Evolutionary conservation across 2,329 filamentous ascomycete species (phyloP).

Genomic region (Grosmannia serpens): DNA sequence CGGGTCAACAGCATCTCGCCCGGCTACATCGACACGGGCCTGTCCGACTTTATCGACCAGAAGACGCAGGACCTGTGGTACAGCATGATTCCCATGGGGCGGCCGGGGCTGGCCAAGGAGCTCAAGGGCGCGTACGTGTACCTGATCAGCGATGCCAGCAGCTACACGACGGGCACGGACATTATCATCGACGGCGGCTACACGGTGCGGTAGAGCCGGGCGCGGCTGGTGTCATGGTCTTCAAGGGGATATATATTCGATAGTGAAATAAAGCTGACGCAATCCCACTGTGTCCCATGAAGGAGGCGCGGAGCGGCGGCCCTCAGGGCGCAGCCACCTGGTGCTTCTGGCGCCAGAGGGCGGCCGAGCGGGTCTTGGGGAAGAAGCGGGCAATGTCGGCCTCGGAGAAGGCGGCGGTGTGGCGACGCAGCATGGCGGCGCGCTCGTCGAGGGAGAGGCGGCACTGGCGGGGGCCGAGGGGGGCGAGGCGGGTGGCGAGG

Average conservation of each 20-base stretch:
- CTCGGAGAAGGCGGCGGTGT: slow-evolving; percentile 55
- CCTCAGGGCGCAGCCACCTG: too few species aligned
- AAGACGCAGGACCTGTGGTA: slow-evolving; percentile 65
- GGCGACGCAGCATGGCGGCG: slow-evolving; percentile 48
- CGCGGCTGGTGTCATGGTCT: too few species aligned
- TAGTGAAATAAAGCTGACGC: too few species aligned
- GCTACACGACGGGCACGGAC: slow-evolving; percentile 67
- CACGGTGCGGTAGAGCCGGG: slow-evolving; percentile 28
- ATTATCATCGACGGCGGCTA: slow-evolving; percentile 70
- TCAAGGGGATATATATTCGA: too few species aligned
- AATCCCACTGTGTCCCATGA: too few species aligned
- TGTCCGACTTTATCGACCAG: slow-evolving; percentile 50
- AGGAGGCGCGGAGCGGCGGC: too few species aligned
- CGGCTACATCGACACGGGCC: slow-evolving; percentile 65
- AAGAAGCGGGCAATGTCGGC: slow-evolving; percentile 53
- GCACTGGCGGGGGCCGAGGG: slow-evolving; percentile 57
- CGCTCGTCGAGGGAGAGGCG: slow-evolving; percentile 52
- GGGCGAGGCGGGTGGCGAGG: slow-evolving; percentile 59
- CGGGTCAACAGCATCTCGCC: slow-evolving; percentile 62
- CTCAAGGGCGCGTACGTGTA: slow-evolving; percentile 77
- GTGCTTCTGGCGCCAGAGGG: slow-evolving; percentile 10
- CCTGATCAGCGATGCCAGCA: slow-evolving; percentile 69
- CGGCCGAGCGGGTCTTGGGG: slow-evolving; percentile 12
- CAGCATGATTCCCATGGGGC: slow-evolving; percentile 72
- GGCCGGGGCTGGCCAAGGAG: slow-evolving; percentile 62